These are phyloP conservation scores for Raffaelea ambrosiae DNA, from an alignment of 2,329 filamentous ascomycete genomes.

Conservation along the genomic window DNA sequence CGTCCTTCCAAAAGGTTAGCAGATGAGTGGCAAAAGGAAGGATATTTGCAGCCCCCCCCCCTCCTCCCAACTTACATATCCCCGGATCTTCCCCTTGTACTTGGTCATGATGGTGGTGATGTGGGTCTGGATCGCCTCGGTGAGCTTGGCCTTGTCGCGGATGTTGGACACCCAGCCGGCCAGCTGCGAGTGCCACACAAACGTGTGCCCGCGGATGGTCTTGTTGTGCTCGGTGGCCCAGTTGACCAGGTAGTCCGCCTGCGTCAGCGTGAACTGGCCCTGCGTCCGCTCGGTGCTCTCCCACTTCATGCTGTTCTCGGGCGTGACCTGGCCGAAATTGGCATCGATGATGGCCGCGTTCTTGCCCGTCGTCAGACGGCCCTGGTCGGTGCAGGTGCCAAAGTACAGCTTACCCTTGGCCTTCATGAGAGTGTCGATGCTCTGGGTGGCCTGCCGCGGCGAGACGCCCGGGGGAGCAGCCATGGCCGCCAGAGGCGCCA, in stretches of 20 bases:
- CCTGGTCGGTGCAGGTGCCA: conserved; percentile 48
- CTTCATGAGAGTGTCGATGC: conserved; percentile 48
- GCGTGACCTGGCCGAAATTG: conserved; percentile 57
- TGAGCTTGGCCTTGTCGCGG: conserved; percentile 41
- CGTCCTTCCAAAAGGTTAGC: too few relatives aligned
- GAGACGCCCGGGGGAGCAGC: conserved; percentile 16
- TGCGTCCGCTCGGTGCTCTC: conserved; percentile 42
- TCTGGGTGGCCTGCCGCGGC: conserved; percentile 30
- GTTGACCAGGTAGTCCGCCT: conserved; percentile 51
- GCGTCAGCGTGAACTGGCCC: conserved; percentile 45
- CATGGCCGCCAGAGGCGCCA: conserved; percentile 27
- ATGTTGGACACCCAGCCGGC: conserved; percentile 51
- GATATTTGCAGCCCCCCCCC: background rate
- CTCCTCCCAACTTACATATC: conserved; percentile 31
- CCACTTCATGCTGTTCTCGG: conserved; percentile 67
- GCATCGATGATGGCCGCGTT: conserved; percentile 49
- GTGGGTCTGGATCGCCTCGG: conserved; percentile 49
- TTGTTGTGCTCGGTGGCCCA: conserved; percentile 49
- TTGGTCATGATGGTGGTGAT: conserved; percentile 46
- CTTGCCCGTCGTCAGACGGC: conserved; percentile 36
- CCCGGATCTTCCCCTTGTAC: conserved; percentile 56
- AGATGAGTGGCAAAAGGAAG: background rate
- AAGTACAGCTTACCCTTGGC: conserved; percentile 58
- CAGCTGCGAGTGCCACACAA: conserved; percentile 56
- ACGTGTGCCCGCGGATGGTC: conserved; percentile 56